Conservation (phyloP, 345 rosid species). For the Aquilaria yunnanensis region DNA sequence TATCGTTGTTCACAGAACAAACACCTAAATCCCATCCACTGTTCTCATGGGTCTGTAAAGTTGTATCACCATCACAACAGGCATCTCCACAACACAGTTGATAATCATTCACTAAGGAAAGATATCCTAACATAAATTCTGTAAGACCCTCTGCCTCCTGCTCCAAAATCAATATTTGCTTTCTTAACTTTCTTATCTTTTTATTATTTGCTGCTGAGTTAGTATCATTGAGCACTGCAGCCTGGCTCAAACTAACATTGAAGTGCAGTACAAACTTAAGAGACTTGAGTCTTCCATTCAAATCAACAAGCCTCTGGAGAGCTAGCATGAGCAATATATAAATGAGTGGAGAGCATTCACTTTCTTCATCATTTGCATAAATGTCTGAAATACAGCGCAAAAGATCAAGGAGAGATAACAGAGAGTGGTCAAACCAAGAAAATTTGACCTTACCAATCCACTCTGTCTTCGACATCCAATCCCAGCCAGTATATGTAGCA, state of each 20-base stretch:
- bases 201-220: conserved; percentile 17
- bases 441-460: conserved; percentile 70
- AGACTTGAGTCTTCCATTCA: conserved; percentile 70
- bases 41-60: conserved; percentile 25
- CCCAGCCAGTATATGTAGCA: conserved; percentile 48
- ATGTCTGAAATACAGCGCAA: conserved; percentile 42
- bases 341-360: conserved; percentile 45
- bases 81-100: conserved; percentile 19
- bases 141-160: conserved; percentile 72
- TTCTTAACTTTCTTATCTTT: conserved; percentile 38
- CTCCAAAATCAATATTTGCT: conserved; percentile 35
- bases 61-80: conserved; percentile 8
- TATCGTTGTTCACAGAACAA: conserved; percentile 47
- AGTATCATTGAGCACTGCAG: conserved; percentile 34
- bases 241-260: conserved; percentile 29
- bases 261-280: conserved; percentile 51
- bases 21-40: conserved; percentile 43
- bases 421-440: conserved; percentile 57
- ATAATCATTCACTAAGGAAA: conserved; percentile 29
- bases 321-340: conserved; percentile 52
- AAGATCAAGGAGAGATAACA: conserved; percentile 59
- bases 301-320: conserved; percentile 82
- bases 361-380: conserved; percentile 35
- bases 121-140: conserved; percentile 43
- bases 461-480: conserved; percentile 53